Percentiles rank a stretch among this genome's conserved stretches.
phyloP scores from a whole-genome alignment of 768 basidiomycete species.

The Fomitopsis serialis region DNA sequence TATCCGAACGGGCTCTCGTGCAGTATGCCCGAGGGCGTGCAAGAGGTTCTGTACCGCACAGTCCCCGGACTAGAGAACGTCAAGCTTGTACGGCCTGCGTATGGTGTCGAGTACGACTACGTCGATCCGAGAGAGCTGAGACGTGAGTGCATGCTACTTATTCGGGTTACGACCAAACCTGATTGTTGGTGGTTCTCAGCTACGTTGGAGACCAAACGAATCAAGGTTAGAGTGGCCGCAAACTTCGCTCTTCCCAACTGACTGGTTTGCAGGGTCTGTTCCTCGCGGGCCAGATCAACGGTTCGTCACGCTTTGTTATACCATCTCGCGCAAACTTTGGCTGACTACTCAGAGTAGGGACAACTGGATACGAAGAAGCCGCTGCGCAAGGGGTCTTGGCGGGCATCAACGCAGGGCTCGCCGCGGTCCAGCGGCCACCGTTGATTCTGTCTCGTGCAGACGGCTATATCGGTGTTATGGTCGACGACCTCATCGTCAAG shows the following conservation, averaged over 20 bases:
- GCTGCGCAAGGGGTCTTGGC: constrained; percentile 88
- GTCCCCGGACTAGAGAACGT: constrained; percentile 83
- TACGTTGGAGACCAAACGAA: constrained; percentile 82
- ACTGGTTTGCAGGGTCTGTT: constrained; percentile 59
- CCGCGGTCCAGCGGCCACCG: constrained; percentile 49
- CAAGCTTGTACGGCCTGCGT: constrained; percentile 78
- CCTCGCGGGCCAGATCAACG: constrained; percentile 89
- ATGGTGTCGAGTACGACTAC: constrained; percentile 92
- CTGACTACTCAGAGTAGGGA: constrained; percentile 39
- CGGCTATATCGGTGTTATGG: constrained; percentile 85
- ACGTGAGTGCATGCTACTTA: constrained; percentile 39
- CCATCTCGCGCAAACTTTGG: background rate
- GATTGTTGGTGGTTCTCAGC: constrained; percentile 31
- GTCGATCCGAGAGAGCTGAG: constrained; percentile 79
- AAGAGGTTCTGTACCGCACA: constrained; percentile 78
- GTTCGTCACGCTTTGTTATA: constrained; percentile 24
- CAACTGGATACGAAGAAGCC: constrained; percentile 93
- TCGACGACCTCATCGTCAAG: constrained; percentile 85
- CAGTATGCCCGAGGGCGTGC: constrained; percentile 81
- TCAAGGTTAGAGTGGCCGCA: constrained; percentile 39
- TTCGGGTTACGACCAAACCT: no score
- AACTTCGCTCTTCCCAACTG: background rate
- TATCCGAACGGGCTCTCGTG: constrained; percentile 91
- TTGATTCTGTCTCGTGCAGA: constrained; percentile 77
- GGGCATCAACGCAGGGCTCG: constrained; percentile 81